Evolutionary conservation across 129 eudicot species (phyloP).

Genomic region (Pulicaria dysenterica): DNA sequence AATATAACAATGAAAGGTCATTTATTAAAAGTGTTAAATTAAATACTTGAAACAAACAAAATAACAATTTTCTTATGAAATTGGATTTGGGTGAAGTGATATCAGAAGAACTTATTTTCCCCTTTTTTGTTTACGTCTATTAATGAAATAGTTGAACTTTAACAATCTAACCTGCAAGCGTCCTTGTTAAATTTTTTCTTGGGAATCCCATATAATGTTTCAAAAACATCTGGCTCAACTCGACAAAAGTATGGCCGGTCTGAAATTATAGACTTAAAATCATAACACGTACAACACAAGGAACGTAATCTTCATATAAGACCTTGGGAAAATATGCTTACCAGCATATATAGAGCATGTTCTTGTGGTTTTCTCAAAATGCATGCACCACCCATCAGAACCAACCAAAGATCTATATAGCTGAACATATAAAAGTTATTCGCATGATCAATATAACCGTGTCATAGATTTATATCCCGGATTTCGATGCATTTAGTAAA

Average conservation of each 20-base stretch:
- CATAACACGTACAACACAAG: slow-evolving; percentile 10
- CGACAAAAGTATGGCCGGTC: slow-evolving; percentile 95
- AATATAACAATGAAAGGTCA: neutral
- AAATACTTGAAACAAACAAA: neutral
- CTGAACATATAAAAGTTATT: slow-evolving; percentile 42
- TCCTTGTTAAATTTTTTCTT: slow-evolving; percentile 86
- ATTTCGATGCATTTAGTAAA: too few relatives aligned
- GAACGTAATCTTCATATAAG: slow-evolving; percentile 3
- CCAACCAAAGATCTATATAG: slow-evolving; percentile 70
- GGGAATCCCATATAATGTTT: slow-evolving; percentile 66
- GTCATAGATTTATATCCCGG: neutral
- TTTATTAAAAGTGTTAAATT: too few relatives aligned
- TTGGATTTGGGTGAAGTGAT: too few relatives aligned
- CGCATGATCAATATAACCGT: neutral
- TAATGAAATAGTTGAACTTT: neutral
- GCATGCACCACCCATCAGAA: slow-evolving; percentile 92
- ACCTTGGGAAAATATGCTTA: slow-evolving; percentile 14
- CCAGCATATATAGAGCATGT: slow-evolving; percentile 85
- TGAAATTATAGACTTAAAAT: slow-evolving; percentile 25
- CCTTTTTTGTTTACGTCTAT: too few relatives aligned
- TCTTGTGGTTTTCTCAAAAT: slow-evolving; percentile 70
- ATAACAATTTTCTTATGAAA: too few relatives aligned
- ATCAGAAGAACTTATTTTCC: too few relatives aligned
- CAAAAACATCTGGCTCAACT: slow-evolving; percentile 78
- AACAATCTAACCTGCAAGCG: slow-evolving; percentile 73